A percentile compares a stretch with the other conserved stretches of the same genome.
Conservation (phyloP, 169 alveolate species). For the Cytauxzoon felis region DNA sequence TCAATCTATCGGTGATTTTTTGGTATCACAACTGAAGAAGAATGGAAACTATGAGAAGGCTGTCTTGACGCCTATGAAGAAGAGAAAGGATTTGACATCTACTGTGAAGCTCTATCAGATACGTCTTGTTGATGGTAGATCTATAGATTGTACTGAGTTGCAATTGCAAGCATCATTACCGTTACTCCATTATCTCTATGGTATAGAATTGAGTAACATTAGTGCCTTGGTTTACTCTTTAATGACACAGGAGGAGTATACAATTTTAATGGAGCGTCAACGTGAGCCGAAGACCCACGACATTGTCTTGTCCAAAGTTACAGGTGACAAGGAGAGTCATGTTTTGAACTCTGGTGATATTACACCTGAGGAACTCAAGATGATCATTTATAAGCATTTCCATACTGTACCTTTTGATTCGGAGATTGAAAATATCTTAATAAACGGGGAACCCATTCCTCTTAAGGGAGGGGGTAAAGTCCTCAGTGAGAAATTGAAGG, state of each 20-base stretch:
- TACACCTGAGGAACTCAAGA: conserved; percentile 41
- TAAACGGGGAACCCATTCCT: conserved; percentile 32
- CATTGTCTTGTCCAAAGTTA: conserved; percentile 16
- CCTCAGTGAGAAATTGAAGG: conserved; percentile 12
- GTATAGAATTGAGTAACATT: conserved; percentile 23
- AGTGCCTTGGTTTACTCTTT: conserved; percentile 33
- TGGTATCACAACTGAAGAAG: conserved; percentile 1
- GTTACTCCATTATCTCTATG: conserved; percentile 32
- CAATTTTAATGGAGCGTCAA: conserved; percentile 15
- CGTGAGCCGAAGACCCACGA: conserved; percentile 3
- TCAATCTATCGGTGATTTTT: conserved; percentile 30
- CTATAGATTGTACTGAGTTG: conserved; percentile 9
- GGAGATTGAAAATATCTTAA: conserved; percentile 11
- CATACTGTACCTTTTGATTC: conserved; percentile 41
- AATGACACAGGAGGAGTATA: conserved; percentile 40
- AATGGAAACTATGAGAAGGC: conserved; percentile 25
- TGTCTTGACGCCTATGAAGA: conserved; percentile 12
- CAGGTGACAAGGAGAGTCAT: conserved; percentile 53
- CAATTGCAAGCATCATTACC: conserved; percentile 18
- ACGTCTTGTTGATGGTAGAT: conserved; percentile 17
- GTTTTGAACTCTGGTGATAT: conserved; percentile 20
- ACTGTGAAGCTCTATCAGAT: conserved; percentile 31
- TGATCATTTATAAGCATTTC: conserved; percentile 51
- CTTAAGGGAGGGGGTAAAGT: conserved; percentile 8
- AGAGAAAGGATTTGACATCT: conserved; percentile 7